Conservation (phyloP, 257 asterid genomes). For the Solanum chmielewskii region DNA sequence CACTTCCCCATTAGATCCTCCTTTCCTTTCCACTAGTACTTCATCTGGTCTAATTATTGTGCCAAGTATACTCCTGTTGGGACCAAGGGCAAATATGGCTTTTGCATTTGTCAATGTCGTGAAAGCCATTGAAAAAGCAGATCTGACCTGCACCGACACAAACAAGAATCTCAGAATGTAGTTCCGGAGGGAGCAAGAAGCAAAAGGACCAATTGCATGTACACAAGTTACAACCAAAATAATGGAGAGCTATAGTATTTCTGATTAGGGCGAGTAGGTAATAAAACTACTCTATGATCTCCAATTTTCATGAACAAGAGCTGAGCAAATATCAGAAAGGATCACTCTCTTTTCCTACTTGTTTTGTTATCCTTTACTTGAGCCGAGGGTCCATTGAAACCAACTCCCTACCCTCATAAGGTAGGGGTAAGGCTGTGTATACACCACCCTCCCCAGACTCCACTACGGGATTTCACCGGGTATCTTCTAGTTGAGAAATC, state of each 20-base stretch:
- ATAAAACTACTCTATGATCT: not conserved
- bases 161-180: not conserved
- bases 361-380: not conserved
- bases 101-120: constrained; percentile 50
- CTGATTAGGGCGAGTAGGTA: not conserved
- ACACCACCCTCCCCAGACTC: not conserved
- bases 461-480: not conserved
- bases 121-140: constrained; percentile 89
- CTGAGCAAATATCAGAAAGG: not conserved
- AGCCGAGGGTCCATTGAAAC: not conserved
- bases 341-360: not conserved
- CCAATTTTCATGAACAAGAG: not conserved
- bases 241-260: not conserved
- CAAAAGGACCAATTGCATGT: not conserved
- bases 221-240: not conserved
- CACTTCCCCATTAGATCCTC: constrained; percentile 49
- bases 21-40: constrained; percentile 70
- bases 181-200: not conserved
- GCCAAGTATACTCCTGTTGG: constrained; percentile 72
- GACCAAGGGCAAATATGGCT: constrained; percentile 47
- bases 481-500: not conserved
- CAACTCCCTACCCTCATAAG: not conserved
- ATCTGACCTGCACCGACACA: constrained; percentile 49
- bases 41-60: constrained; percentile 78
- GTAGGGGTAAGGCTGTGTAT: not conserved